These are phyloP conservation scores for Boletus patriciae DNA, from an alignment of 768 basidiomycete genomes.

Conservation along the genomic window DNA sequence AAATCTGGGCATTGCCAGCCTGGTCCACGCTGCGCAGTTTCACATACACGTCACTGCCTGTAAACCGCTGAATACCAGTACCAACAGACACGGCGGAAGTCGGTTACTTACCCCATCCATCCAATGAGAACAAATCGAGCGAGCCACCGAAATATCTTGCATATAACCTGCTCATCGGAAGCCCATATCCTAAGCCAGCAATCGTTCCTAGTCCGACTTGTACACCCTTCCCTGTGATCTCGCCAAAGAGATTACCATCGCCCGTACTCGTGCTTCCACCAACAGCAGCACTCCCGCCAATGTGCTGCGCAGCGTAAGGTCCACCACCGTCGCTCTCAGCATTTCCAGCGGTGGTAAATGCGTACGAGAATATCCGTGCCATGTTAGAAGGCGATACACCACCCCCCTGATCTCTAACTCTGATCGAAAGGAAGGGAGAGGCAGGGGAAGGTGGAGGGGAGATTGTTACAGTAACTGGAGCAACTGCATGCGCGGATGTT, in stretches of 20 bases:
- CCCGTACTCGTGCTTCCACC: constrained; percentile 42
- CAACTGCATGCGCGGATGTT: constrained; percentile 39
- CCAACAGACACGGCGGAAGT: background rate
- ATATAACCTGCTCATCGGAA: constrained; percentile 78
- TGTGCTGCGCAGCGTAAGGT: constrained; percentile 75
- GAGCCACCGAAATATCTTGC: constrained; percentile 87
- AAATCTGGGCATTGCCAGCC: constrained; percentile 53
- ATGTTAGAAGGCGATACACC: constrained; percentile 76
- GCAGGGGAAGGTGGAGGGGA: constrained; percentile 48
- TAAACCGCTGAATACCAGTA: background rate
- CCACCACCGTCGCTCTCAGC: constrained; percentile 53
- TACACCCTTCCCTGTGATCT: constrained; percentile 74
- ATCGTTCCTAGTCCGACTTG: constrained; percentile 87
- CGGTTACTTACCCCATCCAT: constrained; percentile 70
- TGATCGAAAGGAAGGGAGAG: constrained; percentile 62
- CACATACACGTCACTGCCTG: constrained; percentile 54
- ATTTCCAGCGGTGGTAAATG: constrained; percentile 81
- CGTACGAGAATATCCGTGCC: constrained; percentile 84
- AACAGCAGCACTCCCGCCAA: constrained; percentile 70
- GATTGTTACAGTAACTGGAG: constrained; percentile 72
- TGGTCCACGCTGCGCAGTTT: constrained; percentile 54
- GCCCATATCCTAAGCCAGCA: constrained; percentile 84
- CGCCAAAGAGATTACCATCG: constrained; percentile 63
- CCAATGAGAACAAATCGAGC: constrained; percentile 75
- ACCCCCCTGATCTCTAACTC: constrained; percentile 85